phyloP scores from a whole-genome alignment of 1,284 basidiomycete species.

The Tilletia indica region DNA sequence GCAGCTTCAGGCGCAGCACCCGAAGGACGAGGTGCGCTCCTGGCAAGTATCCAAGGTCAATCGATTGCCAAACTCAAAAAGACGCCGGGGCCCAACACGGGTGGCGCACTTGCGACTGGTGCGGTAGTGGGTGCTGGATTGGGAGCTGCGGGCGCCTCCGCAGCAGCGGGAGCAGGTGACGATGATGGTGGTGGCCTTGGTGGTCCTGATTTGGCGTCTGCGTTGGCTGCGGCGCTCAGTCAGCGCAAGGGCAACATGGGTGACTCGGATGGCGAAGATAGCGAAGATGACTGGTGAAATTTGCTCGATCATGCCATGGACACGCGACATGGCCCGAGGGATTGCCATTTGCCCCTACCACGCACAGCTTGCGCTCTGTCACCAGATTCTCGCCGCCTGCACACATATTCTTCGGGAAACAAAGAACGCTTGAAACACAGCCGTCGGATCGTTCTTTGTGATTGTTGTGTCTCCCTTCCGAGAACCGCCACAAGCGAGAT shows the following conservation, averaged over 20 bases:
- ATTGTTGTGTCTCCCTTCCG: too few species aligned
- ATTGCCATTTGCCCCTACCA: too few species aligned
- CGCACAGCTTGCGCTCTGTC: too few species aligned
- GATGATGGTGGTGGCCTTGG: constrained; percentile 56
- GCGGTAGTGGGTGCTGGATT: constrained; percentile 24
- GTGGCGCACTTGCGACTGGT: constrained; percentile 23
- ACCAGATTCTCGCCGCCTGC: too few species aligned
- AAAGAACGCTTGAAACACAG: too few species aligned
- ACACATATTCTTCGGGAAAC: too few species aligned
- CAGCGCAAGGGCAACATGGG: constrained; percentile 85
- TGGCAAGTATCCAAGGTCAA: constrained; percentile 70
- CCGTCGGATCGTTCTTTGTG: too few species aligned
- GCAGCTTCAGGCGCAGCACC: not conserved
- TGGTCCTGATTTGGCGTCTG: constrained; percentile 64
- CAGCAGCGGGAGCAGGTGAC: constrained; percentile 4
- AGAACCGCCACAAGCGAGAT: too few species aligned
- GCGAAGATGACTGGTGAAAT: constrained; percentile 52
- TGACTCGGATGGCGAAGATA: constrained; percentile 83
- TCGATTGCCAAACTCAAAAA: constrained; percentile 74
- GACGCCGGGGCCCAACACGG: constrained; percentile 57
- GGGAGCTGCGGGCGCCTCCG: constrained; percentile 27
- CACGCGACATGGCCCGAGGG: not conserved
- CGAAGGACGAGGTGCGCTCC: constrained; percentile 62
- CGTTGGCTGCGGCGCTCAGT: constrained; percentile 67
- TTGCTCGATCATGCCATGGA: too few species aligned